Evolutionary conservation across 768 basidiomycete species (phyloP).

Genomic region (Hericium alpestre): DNA sequence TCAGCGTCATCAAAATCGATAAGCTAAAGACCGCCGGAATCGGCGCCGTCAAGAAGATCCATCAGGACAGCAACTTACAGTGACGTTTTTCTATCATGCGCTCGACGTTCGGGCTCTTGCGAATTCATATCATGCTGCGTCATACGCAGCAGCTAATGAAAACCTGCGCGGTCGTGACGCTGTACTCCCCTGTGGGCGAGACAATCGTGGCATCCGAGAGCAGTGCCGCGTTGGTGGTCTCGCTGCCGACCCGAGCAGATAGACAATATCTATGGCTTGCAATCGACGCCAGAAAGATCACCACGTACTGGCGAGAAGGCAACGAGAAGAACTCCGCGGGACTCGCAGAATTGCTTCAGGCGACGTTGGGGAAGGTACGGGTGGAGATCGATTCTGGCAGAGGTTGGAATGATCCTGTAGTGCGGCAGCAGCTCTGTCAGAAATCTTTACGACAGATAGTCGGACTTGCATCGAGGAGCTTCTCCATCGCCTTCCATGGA

Average conservation of each 20-base stretch:
- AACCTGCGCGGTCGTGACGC: background rate
- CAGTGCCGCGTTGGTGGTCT: background rate
- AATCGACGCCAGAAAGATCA: background rate
- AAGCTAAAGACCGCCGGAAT: conserved; percentile 17
- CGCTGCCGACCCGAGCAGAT: background rate
- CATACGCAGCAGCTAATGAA: conserved; percentile 35
- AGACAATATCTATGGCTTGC: background rate
- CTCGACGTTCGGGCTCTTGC: conserved; percentile 35
- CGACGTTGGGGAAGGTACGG: conserved; percentile 58
- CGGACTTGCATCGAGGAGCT: conserved; percentile 20
- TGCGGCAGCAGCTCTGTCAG: conserved; percentile 30
- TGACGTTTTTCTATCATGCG: conserved; percentile 43
- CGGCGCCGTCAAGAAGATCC: too few relatives aligned
- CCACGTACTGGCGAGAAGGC: conserved; percentile 43
- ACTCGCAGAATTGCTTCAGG: conserved; percentile 43
- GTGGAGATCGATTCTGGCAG: conserved; percentile 60
- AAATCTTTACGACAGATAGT: conserved; percentile 9
- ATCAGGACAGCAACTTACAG: conserved; percentile 16
- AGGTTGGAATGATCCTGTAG: conserved; percentile 48
- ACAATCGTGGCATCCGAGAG: conserved; percentile 11
- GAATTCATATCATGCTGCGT: conserved; percentile 41
- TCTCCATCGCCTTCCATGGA: conserved; percentile 27
- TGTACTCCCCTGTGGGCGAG: conserved; percentile 19
- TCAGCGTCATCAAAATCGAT: conserved; percentile 27
- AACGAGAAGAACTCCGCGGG: conserved; percentile 50